Evolutionary conservation across 768 basidiomycete genomes (phyloP).

Genomic region (Phlebiopsis gigantea): DNA sequence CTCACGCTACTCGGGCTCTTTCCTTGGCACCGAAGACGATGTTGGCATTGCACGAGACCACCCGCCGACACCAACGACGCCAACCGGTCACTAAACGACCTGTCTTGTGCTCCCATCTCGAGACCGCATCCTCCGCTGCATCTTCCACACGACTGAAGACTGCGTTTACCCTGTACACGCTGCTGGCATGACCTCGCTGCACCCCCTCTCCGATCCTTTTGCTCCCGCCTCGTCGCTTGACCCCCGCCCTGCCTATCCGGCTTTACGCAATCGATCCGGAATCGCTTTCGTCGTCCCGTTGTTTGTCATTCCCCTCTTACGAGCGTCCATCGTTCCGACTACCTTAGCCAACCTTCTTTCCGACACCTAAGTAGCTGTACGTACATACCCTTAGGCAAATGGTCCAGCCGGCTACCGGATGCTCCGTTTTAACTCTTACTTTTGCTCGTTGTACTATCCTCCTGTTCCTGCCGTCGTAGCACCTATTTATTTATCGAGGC

Average conservation of each 20-base stretch:
- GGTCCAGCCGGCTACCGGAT: not conserved
- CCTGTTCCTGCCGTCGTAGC: constrained; percentile 1
- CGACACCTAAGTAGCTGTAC: constrained; percentile 10
- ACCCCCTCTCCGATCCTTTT: constrained; percentile 1
- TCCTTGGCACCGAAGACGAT: constrained; percentile 20
- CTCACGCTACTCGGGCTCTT: constrained; percentile 24
- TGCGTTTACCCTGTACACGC: constrained; percentile 4
- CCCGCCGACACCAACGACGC: constrained; percentile 25
- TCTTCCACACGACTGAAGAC: not conserved
- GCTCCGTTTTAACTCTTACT: constrained; percentile 8
- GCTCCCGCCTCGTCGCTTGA: not conserved
- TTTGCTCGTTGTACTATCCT: constrained; percentile 6
- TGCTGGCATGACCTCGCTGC: not conserved
- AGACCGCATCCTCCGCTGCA: not conserved
- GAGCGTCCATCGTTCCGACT: not conserved
- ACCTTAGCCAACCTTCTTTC: not conserved
- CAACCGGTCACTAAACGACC: not conserved
- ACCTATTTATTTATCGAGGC: constrained; percentile 8
- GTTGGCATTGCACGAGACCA: constrained; percentile 23
- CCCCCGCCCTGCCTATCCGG: constrained; percentile 12
- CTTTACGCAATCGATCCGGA: constrained; percentile 7
- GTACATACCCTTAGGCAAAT: constrained; percentile 11
- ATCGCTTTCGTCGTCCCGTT: constrained; percentile 9
- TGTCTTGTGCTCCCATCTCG: not conserved
- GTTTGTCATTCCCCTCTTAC: not conserved